A percentile compares a stretch with the other conserved stretches of the same genome.
Conservation (phyloP, 148 eudicot species). For the Silene conica region DNA sequence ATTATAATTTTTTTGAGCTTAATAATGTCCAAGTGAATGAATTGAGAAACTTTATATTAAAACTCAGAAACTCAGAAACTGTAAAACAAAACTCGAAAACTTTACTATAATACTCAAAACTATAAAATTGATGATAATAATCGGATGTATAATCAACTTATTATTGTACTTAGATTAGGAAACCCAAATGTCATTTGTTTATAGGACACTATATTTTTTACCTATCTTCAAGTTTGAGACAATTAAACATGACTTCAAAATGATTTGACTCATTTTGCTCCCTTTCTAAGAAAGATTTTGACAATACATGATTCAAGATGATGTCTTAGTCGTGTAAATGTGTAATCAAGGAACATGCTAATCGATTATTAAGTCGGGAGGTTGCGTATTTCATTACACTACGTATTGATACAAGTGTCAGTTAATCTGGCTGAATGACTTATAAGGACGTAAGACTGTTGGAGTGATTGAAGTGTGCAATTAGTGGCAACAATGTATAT, state of each 20-base stretch:
- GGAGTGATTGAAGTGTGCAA: background rate
- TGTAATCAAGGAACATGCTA: background rate
- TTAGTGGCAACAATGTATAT: no score
- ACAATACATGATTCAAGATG: background rate
- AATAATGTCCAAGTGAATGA: no score
- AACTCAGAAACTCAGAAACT: no score
- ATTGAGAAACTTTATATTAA: no score
- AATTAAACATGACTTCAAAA: conserved; percentile 7
- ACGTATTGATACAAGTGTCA: background rate
- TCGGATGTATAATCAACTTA: no score
- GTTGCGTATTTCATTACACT: background rate
- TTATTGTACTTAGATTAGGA: conserved; percentile 12
- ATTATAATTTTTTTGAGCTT: no score
- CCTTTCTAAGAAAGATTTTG: background rate
- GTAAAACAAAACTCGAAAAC: no score
- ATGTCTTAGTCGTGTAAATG: conserved; percentile 4
- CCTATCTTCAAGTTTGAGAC: conserved; percentile 10
- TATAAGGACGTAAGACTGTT: background rate
- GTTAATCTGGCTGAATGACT: background rate
- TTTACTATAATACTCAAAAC: no score
- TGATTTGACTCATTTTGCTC: conserved; percentile 5
- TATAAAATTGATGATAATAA: no score
- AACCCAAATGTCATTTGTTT: conserved; percentile 14
- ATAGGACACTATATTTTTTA: conserved; percentile 9
- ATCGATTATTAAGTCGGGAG: background rate